Conservation (phyloP, 306 rosid genomes). For the Abrus precatorius region DNA sequence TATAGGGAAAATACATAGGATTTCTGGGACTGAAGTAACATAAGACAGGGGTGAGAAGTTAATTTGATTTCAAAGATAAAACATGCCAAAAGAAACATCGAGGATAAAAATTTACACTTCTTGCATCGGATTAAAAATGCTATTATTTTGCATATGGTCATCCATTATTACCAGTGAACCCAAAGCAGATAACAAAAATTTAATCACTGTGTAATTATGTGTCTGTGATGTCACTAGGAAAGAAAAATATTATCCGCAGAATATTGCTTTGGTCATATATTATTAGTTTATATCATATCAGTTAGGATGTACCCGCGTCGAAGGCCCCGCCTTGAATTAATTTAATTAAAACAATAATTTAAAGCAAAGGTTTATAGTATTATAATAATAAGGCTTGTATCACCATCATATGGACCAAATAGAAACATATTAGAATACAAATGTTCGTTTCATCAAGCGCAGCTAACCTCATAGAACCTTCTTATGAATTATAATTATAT, state of each 20-base stretch:
- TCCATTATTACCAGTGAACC: not conserved
- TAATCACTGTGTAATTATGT: slow-evolving; percentile 9
- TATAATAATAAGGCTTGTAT: slow-evolving; percentile 8
- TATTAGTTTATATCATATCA: slow-evolving; percentile 23
- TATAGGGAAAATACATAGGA: not conserved
- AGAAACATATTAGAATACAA: not conserved
- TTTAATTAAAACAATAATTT: not conserved
- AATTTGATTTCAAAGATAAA: not conserved
- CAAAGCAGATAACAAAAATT: not conserved
- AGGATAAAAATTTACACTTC: slow-evolving; percentile 30
- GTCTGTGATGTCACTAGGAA: slow-evolving; percentile 28
- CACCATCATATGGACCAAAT: slow-evolving; percentile 28
- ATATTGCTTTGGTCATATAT: not conserved
- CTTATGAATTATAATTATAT: not conserved
- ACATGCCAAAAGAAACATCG: not conserved
- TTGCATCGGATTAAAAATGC: slow-evolving; percentile 3
- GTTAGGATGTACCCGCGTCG: slow-evolving; percentile 30
- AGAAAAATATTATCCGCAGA: slow-evolving; percentile 15
- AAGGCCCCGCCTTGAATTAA: slow-evolving; percentile 23
- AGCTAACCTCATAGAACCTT: slow-evolving; percentile 35
- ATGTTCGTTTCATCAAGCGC: slow-evolving; percentile 5
- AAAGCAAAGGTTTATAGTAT: not conserved
- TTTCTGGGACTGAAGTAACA: not conserved
- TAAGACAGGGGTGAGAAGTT: not conserved
- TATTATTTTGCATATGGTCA: not conserved